Percentiles rank a stretch among this genome's conserved stretches.
phyloP scores from a whole-genome alignment of 179 eudicot genomes.

The Sideroxylon spinosum region DNA sequence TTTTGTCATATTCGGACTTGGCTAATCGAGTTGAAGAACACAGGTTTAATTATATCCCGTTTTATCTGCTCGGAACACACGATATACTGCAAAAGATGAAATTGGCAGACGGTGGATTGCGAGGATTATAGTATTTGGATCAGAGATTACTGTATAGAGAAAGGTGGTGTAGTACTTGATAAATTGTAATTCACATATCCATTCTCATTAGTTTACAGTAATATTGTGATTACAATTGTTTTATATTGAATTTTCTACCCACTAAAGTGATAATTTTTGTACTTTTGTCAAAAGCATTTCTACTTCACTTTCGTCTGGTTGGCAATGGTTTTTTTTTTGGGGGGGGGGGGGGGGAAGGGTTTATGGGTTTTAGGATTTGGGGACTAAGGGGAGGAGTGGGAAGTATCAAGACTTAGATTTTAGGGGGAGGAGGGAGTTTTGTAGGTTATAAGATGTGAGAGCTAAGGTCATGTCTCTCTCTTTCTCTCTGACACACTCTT shows the following conservation, averaged over 20 bases:
- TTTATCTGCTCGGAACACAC: not conserved
- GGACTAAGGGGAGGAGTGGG: no score
- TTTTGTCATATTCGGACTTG: no score
- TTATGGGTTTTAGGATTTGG: no score
- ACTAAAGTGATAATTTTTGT: not conserved
- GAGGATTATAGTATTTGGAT: not conserved
- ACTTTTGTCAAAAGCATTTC: not conserved
- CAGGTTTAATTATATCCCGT: no score
- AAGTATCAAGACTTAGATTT: no score
- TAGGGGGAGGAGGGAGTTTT: no score
- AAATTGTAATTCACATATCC: not conserved
- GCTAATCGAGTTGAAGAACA: no score
- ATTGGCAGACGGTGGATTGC: not conserved
- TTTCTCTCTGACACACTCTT: no score
- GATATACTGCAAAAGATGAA: not conserved
- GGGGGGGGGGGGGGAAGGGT: no score
- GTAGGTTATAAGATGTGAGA: no score
- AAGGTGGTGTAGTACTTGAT: not conserved
- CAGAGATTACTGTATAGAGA: conserved; percentile 1
- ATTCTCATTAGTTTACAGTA: not conserved
- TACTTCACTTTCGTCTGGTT: not conserved
- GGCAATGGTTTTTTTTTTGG: no score
- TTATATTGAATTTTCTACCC: not conserved
- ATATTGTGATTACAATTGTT: not conserved
- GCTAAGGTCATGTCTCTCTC: no score